These are phyloP conservation scores for Cymbomonas tetramitiformis DNA, from an alignment of 139 green algal species.

Conservation along the genomic window DNA sequence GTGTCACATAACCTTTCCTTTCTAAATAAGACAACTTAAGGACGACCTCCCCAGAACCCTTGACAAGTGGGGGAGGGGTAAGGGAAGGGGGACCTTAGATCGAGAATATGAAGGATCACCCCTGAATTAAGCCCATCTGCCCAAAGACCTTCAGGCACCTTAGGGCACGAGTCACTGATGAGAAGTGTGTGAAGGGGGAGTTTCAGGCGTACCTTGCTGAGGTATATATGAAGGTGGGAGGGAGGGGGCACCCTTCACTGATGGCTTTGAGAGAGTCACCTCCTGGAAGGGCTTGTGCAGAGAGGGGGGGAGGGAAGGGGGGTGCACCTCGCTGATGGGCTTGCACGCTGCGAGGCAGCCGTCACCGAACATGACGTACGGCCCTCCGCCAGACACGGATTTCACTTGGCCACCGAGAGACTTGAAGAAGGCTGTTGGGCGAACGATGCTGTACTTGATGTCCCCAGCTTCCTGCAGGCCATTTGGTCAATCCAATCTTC, in stretches of 20 bases:
- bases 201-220: neutral
- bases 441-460: constrained; percentile 89
- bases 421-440: constrained; percentile 99
- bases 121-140: too few species aligned
- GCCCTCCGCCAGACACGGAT: constrained; percentile 76
- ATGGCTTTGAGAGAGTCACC: too few species aligned
- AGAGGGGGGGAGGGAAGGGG: constrained; percentile 77
- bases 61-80: too few species aligned
- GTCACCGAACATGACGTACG: constrained; percentile 99
- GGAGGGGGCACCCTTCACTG: constrained; percentile 3
- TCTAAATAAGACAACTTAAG: too few species aligned
- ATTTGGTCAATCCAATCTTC: too few species aligned
- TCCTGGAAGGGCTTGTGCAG: constrained; percentile 63
- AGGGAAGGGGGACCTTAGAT: too few species aligned
- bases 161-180: too few species aligned
- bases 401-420: constrained; percentile 77
- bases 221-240: neutral
- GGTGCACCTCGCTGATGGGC: constrained; percentile 96
- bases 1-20: too few species aligned
- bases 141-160: too few species aligned
- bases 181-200: too few species aligned
- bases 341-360: constrained; percentile 88
- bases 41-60: too few species aligned
- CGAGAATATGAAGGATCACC: too few species aligned
- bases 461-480: constrained; percentile 43